A percentile compares a stretch with the other conserved stretches of the same genome.
Conservation (phyloP, 176 grass and related monocot genomes). For the Oryza coarctata region DNA sequence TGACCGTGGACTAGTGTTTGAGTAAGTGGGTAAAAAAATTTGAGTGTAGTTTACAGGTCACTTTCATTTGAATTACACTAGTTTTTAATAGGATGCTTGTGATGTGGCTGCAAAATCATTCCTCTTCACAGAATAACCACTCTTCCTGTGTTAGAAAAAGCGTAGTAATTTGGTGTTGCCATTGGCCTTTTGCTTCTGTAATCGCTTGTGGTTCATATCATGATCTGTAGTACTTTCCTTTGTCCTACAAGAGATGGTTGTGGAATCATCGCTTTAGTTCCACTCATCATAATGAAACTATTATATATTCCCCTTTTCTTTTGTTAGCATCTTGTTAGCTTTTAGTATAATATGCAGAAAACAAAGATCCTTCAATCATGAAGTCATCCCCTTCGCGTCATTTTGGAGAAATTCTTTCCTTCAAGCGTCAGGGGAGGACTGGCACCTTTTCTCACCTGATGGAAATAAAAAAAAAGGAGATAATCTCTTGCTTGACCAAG, state of each 20-base stretch:
- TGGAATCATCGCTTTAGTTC: constrained; percentile 41
- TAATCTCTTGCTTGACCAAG: constrained; percentile 30
- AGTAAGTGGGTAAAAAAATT: constrained; percentile 24
- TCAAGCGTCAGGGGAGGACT: constrained; percentile 49
- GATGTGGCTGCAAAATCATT: constrained; percentile 40
- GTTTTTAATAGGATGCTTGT: constrained; percentile 26
- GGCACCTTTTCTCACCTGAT: constrained; percentile 32
- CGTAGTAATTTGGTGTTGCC: constrained; percentile 9
- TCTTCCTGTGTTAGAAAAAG: constrained; percentile 36
- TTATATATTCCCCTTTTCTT: constrained; percentile 13
- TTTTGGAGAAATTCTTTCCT: constrained; percentile 59
- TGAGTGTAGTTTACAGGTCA: constrained; percentile 36
- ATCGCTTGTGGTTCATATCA: constrained; percentile 15
- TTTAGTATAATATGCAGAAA: constrained; percentile 37
- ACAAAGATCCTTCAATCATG: constrained; percentile 49
- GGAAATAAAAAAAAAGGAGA: constrained; percentile 34
- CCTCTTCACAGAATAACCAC: constrained; percentile 9
- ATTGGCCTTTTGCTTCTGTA: constrained; percentile 38
- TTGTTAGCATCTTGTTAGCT: constrained; percentile 32
- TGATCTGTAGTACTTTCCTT: constrained; percentile 21
- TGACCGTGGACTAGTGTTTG: constrained; percentile 44
- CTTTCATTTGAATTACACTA: constrained; percentile 38
- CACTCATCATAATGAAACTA: constrained; percentile 42
- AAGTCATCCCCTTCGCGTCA: constrained; percentile 60
- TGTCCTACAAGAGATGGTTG: constrained; percentile 37